Base-by-base conservation (phyloP, 2,329 filamentous ascomycete genomes). In the Coniochaeta ligniaria region DNA sequence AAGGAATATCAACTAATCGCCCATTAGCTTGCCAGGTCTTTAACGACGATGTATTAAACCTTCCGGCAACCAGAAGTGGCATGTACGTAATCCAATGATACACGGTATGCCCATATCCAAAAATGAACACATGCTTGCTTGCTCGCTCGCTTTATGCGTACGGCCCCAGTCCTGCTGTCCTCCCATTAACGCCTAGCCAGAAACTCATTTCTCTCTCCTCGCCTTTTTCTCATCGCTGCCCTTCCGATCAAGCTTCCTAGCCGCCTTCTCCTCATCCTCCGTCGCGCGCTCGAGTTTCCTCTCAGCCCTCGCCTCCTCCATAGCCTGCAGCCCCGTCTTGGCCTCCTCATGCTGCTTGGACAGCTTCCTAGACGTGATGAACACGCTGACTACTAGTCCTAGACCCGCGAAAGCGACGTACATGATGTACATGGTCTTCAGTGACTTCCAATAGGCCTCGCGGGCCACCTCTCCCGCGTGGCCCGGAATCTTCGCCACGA, bases 341-440 rank as follows among this genome's bases (percentile, higher is more conserved):
- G 84, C 79, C 71, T 84, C 83, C 38, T 77, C 74, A 61, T 86
- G 83, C 33, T 82, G 75, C 64, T 79, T 82, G 72, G 77, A 84
- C 60, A 87, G 73, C 63, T 74, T 76, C 59, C 74, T 76, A 64
- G 81, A 78, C 38, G 74, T 71, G 57, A 86, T 72, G 35, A 82
- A 76, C 33, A 80, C 68, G 56, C 79, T 78, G 26, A 80, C 66
- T 5, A 81, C 31, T 9, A 85, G 68, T 0, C 80, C 83, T 0
- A 80, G 59, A 1, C 71, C 80, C 0, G 79, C 74, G 56, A 84
- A 75, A 22, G 74, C 78, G 0, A 80, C 77, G 64, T 82, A 86
- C 62, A 85, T 76, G 59, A 84, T 83, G 66, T 78, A 86, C 83
- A 87, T 85, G 60, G 76, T 80, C 57, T 75, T 74, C 63, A 86